A percentile compares a stretch with the other conserved stretches of the same genome.
These are phyloP conservation scores for Zopfochytrium polystomum DNA, from an alignment of 371 early-diverging fungal genomes.

Conservation along the genomic window DNA sequence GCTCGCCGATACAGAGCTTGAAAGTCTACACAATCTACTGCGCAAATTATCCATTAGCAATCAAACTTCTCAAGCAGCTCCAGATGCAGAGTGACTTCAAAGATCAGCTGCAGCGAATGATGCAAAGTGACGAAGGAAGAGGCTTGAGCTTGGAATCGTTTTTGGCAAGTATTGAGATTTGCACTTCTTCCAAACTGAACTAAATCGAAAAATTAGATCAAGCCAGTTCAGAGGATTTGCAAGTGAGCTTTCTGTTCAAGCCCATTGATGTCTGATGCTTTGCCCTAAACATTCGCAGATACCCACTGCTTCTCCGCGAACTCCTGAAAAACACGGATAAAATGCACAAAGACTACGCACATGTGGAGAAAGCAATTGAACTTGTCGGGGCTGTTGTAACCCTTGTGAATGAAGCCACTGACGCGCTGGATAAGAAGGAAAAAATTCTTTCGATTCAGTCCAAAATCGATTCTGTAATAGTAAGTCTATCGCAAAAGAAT, in stretches of 20 bases:
- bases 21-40: slow-evolving; percentile 49
- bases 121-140: slow-evolving; percentile 41
- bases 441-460: slow-evolving; percentile 33
- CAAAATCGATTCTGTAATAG: slow-evolving; percentile 40
- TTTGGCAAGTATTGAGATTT: slow-evolving; percentile 28
- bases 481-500: slow-evolving; percentile 15
- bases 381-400: slow-evolving; percentile 50
- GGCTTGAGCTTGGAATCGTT: slow-evolving; percentile 54
- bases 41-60: slow-evolving; percentile 50
- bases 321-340: slow-evolving; percentile 44
- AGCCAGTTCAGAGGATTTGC: slow-evolving; percentile 57
- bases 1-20: slow-evolving; percentile 28
- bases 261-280: background rate
- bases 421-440: slow-evolving; percentile 46
- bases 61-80: slow-evolving; percentile 42
- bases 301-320: slow-evolving; percentile 46
- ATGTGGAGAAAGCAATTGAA: slow-evolving; percentile 37
- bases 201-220: slow-evolving; percentile 38
- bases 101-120: slow-evolving; percentile 34
- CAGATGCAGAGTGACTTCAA: slow-evolving; percentile 39
- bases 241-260: slow-evolving; percentile 31
- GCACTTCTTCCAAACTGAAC: background rate
- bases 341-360: slow-evolving; percentile 33
- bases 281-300: slow-evolving; percentile 22
- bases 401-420: slow-evolving; percentile 49